Conservation (phyloP, 805 yeast species). For the Wickerhamiella spandovensis region DNA sequence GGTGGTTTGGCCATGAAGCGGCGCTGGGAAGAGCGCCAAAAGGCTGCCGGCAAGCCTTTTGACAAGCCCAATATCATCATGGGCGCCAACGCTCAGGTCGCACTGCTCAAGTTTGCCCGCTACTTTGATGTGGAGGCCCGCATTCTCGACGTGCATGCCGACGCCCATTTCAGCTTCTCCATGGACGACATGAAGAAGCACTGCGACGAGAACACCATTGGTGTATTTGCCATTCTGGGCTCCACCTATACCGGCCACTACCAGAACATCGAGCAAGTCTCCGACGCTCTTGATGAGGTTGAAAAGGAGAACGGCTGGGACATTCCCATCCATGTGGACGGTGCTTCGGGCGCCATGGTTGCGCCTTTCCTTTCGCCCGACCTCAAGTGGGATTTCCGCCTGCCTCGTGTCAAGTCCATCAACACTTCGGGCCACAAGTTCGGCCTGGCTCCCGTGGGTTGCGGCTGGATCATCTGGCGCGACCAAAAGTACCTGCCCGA, state of each 20-base stretch:
- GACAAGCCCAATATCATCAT: constrained; percentile 71
- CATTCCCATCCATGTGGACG: constrained; percentile 85
- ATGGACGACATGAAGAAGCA: constrained; percentile 42
- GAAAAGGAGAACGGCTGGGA: constrained; percentile 52
- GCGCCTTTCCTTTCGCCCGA: constrained; percentile 76
- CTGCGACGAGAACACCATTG: constrained; percentile 86
- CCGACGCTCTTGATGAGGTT: constrained; percentile 52
- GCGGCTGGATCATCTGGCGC: constrained; percentile 87
- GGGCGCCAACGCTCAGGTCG: constrained; percentile 92
- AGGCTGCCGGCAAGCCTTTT: constrained; percentile 43
- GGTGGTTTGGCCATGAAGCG: constrained; percentile 91
- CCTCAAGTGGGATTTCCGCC: constrained; percentile 69
- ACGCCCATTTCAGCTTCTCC: constrained; percentile 54
- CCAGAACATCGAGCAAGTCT: constrained; percentile 56
- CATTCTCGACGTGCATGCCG: constrained; percentile 49
- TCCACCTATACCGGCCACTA: constrained; percentile 90
- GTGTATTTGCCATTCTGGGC: constrained; percentile 76
- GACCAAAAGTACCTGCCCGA: constrained; percentile 51
- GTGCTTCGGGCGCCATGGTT: constrained; percentile 81
- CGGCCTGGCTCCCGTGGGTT: constrained; percentile 81
- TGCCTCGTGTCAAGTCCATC: constrained; percentile 67
- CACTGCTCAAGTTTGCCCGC: constrained; percentile 84
- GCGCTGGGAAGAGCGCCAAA: constrained; percentile 62
- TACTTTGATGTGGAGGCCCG: constrained; percentile 87
- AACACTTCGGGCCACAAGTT: constrained; percentile 90